A percentile compares a stretch with the other conserved stretches of the same genome.
Conservation (phyloP, 805 yeast species). For the Wickerhamiella cacticola region DNA sequence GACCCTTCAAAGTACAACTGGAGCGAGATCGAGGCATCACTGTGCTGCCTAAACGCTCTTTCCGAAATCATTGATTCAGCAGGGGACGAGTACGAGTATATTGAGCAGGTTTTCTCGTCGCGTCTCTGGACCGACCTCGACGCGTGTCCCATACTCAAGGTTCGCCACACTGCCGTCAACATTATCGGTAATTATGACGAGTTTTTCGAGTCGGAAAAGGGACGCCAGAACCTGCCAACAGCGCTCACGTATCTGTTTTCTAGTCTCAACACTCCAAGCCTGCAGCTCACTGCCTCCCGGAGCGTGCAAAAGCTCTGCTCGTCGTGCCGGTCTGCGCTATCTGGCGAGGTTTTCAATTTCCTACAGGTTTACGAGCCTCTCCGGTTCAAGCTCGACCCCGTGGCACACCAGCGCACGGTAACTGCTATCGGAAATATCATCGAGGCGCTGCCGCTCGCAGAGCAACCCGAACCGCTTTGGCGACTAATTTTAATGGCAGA, state of each 20-base stretch:
- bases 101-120: conserved; percentile 24
- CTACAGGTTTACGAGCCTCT: conserved; percentile 23
- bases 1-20: conserved; percentile 21
- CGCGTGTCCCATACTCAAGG: conserved; percentile 21
- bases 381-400: conserved; percentile 16
- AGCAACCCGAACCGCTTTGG: conserved; percentile 26
- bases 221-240: conserved; percentile 35
- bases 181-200: conserved; percentile 49
- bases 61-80: conserved; percentile 38
- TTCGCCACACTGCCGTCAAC: conserved; percentile 41
- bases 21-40: conserved; percentile 45
- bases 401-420: conserved; percentile 28
- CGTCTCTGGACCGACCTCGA: conserved; percentile 25
- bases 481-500: conserved; percentile 15
- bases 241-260: conserved; percentile 48
- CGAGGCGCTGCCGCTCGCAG: conserved; percentile 21
- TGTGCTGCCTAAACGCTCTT: conserved; percentile 46
- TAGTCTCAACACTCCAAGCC: conserved; percentile 25
- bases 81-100: conserved; percentile 26
- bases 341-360: conserved; percentile 23
- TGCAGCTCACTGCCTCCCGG: conserved; percentile 36
- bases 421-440: conserved; percentile 27
- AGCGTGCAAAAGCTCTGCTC: conserved; percentile 42
- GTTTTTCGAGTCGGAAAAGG: conserved; percentile 41
- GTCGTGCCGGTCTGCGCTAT: conserved; percentile 22